phyloP scores from a whole-genome alignment of 768 basidiomycete species.

The Auriscalpium orientale region DNA sequence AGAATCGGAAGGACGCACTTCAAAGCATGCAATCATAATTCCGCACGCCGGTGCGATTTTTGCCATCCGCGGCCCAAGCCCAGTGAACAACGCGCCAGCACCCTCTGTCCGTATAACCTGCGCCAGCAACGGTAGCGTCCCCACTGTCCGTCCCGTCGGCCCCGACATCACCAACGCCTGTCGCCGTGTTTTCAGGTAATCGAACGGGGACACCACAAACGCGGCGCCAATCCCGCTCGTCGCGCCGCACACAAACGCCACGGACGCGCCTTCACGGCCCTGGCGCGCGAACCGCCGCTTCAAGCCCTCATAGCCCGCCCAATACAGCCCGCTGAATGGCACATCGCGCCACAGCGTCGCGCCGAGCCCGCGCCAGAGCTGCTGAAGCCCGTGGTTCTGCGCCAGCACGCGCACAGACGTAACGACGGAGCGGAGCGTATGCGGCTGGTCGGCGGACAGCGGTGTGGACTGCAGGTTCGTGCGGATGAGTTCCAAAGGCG shows the following conservation, averaged over 20 bases:
- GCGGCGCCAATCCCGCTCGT: constrained; percentile 83
- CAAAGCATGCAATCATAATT: constrained; percentile 95
- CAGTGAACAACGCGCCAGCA: constrained; percentile 68
- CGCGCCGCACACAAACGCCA: constrained; percentile 88
- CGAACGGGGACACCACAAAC: constrained; percentile 88
- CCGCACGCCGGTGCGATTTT: constrained; percentile 98
- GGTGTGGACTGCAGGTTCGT: constrained; percentile 92
- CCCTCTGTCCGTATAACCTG: constrained; percentile 80
- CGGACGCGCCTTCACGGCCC: constrained; percentile 49
- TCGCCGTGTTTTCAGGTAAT: constrained; percentile 91
- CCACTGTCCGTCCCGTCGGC: constrained; percentile 28
- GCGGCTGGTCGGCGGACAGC: constrained; percentile 55
- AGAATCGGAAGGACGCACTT: constrained; percentile 39
- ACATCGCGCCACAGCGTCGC: constrained; percentile 96
- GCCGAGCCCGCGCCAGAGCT: constrained; percentile 86
- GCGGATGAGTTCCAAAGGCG: constrained; percentile 88
- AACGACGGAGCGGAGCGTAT: constrained; percentile 73
- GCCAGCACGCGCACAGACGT: constrained; percentile 53
- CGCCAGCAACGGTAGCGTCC: constrained; percentile 56
- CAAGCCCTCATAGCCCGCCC: constrained; percentile 88
- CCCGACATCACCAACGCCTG: constrained; percentile 75
- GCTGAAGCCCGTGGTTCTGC: constrained; percentile 52
- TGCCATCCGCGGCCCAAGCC: constrained; percentile 77
- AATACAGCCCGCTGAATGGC: constrained; percentile 94
- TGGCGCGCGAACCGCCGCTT: constrained; percentile 54